Evolutionary conservation across 495 filamentous ascomycete genomes (phyloP), one percentile per base, ranked within the genome.

Genomic region (Xylaria palmicola): DNA sequence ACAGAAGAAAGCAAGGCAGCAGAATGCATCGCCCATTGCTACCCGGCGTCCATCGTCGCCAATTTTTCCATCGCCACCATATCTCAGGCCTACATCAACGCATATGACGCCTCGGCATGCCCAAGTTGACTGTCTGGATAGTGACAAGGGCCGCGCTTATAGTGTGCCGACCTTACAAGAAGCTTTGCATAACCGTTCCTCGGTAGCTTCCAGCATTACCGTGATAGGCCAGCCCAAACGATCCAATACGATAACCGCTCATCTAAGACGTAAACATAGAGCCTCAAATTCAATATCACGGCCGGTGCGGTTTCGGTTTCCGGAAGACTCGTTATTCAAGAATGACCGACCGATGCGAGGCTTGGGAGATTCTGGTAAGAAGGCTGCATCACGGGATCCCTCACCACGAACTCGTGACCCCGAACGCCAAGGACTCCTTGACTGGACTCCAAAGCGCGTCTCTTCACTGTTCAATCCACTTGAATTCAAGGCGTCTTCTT

Each of bases 51-150:
- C 64, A 34, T 29, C 51, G 29, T 59, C 41, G 27, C 61, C 44
- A 24, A 68, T 64, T 12, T 81, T 80, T 51, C 79, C 79, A 8
- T 68, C 74, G 32, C 77, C 79, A 9, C 77, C 79, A 1, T 81
- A 74, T 63, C 75, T 81, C 52, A 65, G 73, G 32, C 79, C 78
- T n/a, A 79, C 72, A 12, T 76, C 76, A 15, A 72, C 64, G 32
- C 72, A 74, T 6, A 81, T 81, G 79, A 60, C 72, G 48, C 77
- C 79, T 7, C 71, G 79, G 20, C 73, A 80, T 26, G 77, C 78
- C 44, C 50, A 68, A 3, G 37, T 63, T 43, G 43, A 67, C 43
- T 55, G 62, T 32, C 20, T 61, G 26, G 65, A 51, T 48, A 36
- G 43, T 20, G 53, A 57, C 13, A 73, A 70, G 40, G 60, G 63